Conservation (phyloP, 192 early-diverging fungal species). For the Coemansia sp. region DNA sequence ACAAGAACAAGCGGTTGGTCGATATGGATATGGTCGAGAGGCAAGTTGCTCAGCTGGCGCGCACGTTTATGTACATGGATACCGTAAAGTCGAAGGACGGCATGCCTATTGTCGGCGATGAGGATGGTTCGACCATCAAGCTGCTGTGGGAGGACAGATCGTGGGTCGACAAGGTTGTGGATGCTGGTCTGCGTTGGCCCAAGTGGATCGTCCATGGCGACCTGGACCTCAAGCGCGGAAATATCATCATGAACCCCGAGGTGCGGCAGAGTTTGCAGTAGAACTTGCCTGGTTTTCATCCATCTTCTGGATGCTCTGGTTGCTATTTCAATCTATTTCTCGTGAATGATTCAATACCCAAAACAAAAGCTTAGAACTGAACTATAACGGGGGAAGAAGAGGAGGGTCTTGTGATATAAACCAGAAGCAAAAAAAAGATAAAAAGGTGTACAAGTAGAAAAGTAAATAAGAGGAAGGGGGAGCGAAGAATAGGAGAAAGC, state of each 20-base stretch:
- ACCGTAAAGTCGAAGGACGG: constrained; percentile 1
- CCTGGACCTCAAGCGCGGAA: constrained; percentile 46
- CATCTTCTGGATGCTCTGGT: too few species aligned
- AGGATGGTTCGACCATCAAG: not conserved
- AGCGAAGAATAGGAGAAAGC: not conserved
- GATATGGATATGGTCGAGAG: constrained; percentile 46
- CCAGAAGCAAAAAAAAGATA: constrained; percentile 13
- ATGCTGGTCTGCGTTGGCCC: constrained; percentile 39
- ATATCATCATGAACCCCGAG: constrained; percentile 41
- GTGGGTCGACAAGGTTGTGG: constrained; percentile 30
- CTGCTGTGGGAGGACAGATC: constrained; percentile 39
- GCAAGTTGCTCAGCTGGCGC: constrained; percentile 47
- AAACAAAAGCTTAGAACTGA: too few species aligned
- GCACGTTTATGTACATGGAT: constrained; percentile 42
- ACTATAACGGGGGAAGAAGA: too few species aligned
- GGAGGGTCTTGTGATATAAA: too few species aligned
- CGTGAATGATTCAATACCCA: too few species aligned
- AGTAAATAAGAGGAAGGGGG: not conserved
- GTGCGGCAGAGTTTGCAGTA: constrained; percentile 12
- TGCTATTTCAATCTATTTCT: too few species aligned
- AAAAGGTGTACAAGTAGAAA: constrained; percentile 7
- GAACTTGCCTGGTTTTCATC: too few species aligned
- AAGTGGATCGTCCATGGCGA: constrained; percentile 36
- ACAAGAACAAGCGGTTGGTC: constrained; percentile 23
- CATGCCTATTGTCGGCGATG: not conserved